phyloP scores from a whole-genome alignment of 1,139 yeast genomes.

The Pichia sp. region DNA sequence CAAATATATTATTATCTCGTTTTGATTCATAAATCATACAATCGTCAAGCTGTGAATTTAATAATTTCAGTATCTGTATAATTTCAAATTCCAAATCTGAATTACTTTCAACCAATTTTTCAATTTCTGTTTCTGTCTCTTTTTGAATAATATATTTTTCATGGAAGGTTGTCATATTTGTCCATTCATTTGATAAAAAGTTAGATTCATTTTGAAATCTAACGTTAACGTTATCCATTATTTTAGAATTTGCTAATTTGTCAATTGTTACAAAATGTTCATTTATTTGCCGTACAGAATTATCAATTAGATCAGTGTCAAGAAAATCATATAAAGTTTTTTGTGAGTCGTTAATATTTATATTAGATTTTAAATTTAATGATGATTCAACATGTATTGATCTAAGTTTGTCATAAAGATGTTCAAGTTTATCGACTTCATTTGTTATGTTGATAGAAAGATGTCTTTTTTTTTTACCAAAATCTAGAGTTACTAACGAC shows the following conservation, averaged over 20 bases:
- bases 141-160: slow-evolving; percentile 11
- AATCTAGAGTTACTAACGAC: too few relatives aligned
- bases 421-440: too few relatives aligned
- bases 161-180: slow-evolving; percentile 9
- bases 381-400: too few relatives aligned
- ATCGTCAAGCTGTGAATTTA: slow-evolving; percentile 80
- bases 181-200: slow-evolving; percentile 11
- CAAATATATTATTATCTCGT: slow-evolving; percentile 19
- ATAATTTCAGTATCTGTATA: slow-evolving; percentile 60
- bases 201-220: slow-evolving; percentile 11
- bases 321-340: too few relatives aligned
- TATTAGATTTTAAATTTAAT: too few relatives aligned
- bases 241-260: not conserved
- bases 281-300: too few relatives aligned
- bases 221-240: slow-evolving; percentile 8
- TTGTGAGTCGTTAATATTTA: too few relatives aligned
- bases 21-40: slow-evolving; percentile 40
- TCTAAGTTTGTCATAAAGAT: too few relatives aligned
- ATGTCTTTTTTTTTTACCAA: too few relatives aligned
- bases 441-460: too few relatives aligned
- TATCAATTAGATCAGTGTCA: too few relatives aligned
- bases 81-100: slow-evolving; percentile 59
- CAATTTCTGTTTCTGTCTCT: slow-evolving; percentile 18
- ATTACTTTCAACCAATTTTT: slow-evolving; percentile 30
- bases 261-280: too few relatives aligned